These are phyloP conservation scores for Pelargonium myrrhifolium DNA, from an alignment of 441 rosid genomes.

Conservation along the genomic window DNA sequence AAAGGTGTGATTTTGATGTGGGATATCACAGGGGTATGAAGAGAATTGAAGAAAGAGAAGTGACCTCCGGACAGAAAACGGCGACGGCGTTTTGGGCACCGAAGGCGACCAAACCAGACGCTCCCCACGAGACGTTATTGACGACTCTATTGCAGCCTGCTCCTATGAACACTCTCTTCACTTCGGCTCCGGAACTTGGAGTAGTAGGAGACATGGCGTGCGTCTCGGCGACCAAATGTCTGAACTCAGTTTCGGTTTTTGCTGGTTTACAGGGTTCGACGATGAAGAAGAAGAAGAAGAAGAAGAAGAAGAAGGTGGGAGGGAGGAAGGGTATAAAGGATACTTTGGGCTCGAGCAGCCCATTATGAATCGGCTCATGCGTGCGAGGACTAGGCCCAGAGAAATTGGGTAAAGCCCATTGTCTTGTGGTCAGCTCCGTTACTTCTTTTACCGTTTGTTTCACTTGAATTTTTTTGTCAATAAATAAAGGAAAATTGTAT, in stretches of 20 bases:
- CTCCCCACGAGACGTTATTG: constrained; percentile 94
- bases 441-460: too few species aligned
- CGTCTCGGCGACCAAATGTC: background rate
- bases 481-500: too few species aligned
- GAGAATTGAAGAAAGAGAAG: background rate
- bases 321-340: background rate
- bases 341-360: too few species aligned
- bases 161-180: constrained; percentile 63
- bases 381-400: too few species aligned
- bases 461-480: too few species aligned
- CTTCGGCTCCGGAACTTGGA: constrained; percentile 23
- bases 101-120: constrained; percentile 63
- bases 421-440: too few species aligned
- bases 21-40: background rate
- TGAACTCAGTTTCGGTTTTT: background rate
- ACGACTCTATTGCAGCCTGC: constrained; percentile 93
- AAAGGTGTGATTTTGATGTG: background rate
- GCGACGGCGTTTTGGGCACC: constrained; percentile 89
- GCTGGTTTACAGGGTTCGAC: background rate
- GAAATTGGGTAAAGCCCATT: too few species aligned
- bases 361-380: too few species aligned
- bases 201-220: background rate
- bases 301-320: background rate
- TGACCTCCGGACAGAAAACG: constrained; percentile 66
- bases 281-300: background rate